Conservation (phyloP, 202 grass and related monocot species). For the Eragrostis tef region DNA sequence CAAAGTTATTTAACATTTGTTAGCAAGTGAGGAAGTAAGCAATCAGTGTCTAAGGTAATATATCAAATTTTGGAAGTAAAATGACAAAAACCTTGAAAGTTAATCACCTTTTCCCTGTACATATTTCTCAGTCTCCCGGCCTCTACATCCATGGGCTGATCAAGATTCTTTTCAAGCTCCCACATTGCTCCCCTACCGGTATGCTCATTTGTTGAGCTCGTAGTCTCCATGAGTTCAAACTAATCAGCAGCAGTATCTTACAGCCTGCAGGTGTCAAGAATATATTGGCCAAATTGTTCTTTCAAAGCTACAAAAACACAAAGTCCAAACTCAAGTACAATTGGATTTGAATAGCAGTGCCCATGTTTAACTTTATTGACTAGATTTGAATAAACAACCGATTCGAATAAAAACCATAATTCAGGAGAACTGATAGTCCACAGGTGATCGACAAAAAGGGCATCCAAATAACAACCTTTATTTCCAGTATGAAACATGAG, state of each 20-base stretch:
- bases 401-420: too few relatives aligned
- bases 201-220: conserved; percentile 40
- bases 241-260: conserved; percentile 5
- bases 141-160: conserved; percentile 79
- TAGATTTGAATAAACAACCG: neutral
- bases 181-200: conserved; percentile 62
- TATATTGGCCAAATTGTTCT: conserved; percentile 8
- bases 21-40: neutral
- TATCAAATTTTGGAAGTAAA: neutral
- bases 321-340: neutral
- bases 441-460: neutral
- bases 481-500: neutral
- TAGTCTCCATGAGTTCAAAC: conserved; percentile 57
- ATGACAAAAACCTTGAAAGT: neutral
- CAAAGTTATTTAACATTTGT: conserved; percentile 17
- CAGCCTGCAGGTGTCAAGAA: conserved; percentile 37
- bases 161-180: conserved; percentile 75
- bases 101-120: conserved; percentile 75
- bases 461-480: neutral
- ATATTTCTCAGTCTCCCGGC: conserved; percentile 73
- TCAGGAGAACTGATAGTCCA: neutral
- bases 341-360: neutral
- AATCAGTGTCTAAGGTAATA: neutral
- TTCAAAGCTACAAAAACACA: neutral
- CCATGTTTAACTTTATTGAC: neutral